These are phyloP conservation scores for Pseudocercospora fijiensis DNA, from an alignment of 2,329 filamentous ascomycete genomes.

Conservation along the genomic window DNA sequence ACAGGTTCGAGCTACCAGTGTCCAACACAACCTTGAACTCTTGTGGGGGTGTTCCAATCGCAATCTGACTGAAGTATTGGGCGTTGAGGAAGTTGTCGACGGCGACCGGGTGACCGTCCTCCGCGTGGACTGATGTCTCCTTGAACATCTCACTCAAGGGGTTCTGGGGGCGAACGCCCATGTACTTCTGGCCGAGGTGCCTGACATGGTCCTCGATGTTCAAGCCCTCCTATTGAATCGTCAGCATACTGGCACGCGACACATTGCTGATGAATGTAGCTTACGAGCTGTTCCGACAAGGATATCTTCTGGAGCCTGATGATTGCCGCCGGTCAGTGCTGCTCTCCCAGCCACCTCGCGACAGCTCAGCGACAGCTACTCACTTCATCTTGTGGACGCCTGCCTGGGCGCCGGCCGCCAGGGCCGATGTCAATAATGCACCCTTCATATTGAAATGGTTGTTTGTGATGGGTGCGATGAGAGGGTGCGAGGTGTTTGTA, in stretches of 20 bases:
- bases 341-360: background rate
- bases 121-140: slow-evolving; percentile 64
- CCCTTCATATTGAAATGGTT: slow-evolving; percentile 68
- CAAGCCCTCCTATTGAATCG: slow-evolving; percentile 61
- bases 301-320: slow-evolving; percentile 77
- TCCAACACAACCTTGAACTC: slow-evolving; percentile 98
- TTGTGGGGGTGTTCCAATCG: slow-evolving; percentile 87
- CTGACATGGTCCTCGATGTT: slow-evolving; percentile 79
- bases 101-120: slow-evolving; percentile 75
- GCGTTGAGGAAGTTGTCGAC: slow-evolving; percentile 98
- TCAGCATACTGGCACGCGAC: slow-evolving; percentile 12
- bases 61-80: slow-evolving; percentile 98
- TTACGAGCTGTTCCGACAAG: slow-evolving; percentile 85
- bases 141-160: slow-evolving; percentile 79
- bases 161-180: slow-evolving; percentile 71
- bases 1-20: slow-evolving; percentile 97
- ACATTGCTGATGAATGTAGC: slow-evolving; percentile 39
- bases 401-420: slow-evolving; percentile 69
- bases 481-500: slow-evolving; percentile 6
- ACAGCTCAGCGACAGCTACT: slow-evolving; percentile 4
- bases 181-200: slow-evolving; percentile 91
- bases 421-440: slow-evolving; percentile 69
- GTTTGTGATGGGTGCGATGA: slow-evolving; percentile 16
- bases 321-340: slow-evolving; percentile 19
- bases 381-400: slow-evolving; percentile 76